Evolutionary conservation across 495 filamentous ascomycete genomes (phyloP).

Genomic region (Penicillium desertorum): DNA sequence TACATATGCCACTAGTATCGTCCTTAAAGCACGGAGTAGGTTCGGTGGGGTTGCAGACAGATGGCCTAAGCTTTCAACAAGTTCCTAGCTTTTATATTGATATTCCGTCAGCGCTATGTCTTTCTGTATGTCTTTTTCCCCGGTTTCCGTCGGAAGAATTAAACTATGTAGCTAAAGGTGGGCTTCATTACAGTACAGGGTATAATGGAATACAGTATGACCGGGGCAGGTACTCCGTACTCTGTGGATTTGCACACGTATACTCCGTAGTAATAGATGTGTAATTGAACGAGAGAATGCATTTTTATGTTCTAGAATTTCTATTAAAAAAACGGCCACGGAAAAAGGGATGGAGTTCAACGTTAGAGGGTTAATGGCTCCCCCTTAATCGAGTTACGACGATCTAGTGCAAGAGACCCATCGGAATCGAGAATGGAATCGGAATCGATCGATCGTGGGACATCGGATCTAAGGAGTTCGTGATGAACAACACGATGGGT

Average conservation of each 20-base stretch:
- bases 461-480: slow-evolving; percentile 11
- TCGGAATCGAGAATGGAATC: slow-evolving; percentile 16
- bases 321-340: slow-evolving; percentile 28
- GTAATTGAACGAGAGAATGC: neutral
- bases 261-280: neutral
- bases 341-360: slow-evolving; percentile 8
- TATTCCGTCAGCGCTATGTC: neutral
- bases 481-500: neutral
- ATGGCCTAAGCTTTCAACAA: neutral
- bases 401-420: slow-evolving; percentile 11
- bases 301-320: neutral
- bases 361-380: slow-evolving; percentile 2
- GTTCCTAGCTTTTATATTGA: neutral
- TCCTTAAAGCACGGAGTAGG: neutral
- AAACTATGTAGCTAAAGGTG: too few relatives aligned
- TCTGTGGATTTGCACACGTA: neutral
- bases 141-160: neutral
- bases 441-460: slow-evolving; percentile 29
- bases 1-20: too few relatives aligned
- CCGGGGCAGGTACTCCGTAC: neutral
- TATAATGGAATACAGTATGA: neutral
- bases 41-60: neutral
- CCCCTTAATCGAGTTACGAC: slow-evolving; percentile 10
- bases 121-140: neutral
- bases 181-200: neutral